phyloP scores from a whole-genome alignment of 768 basidiomycete genomes.

The Leucocoprinus leucothites region DNA sequence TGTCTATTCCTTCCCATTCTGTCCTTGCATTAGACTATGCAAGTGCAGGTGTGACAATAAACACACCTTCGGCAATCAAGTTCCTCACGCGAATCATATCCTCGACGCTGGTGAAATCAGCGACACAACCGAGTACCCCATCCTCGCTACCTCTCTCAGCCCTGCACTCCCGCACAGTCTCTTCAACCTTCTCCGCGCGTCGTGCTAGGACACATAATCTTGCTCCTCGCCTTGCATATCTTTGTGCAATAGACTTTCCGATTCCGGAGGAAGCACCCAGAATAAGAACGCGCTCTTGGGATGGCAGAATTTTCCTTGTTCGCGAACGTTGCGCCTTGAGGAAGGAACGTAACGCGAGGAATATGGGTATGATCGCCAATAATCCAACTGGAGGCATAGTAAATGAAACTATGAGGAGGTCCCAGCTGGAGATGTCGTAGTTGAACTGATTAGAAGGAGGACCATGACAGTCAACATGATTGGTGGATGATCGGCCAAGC shows the following conservation, averaged over 20 bases:
- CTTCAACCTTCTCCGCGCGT: constrained; percentile 47
- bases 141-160: constrained; percentile 15
- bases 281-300: constrained; percentile 70
- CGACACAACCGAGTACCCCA: constrained; percentile 48
- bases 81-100: constrained; percentile 65
- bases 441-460: background rate
- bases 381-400: background rate
- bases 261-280: constrained; percentile 86
- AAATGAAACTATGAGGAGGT: background rate
- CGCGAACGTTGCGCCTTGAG: constrained; percentile 24
- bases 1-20: constrained; percentile 87
- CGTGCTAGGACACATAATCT: constrained; percentile 73
- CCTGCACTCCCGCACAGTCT: constrained; percentile 61
- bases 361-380: constrained; percentile 24
- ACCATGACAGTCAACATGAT: background rate
- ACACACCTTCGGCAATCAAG: constrained; percentile 48
- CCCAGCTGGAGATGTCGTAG: too few relatives aligned
- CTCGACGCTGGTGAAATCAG: constrained; percentile 61
- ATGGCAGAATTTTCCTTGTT: constrained; percentile 32
- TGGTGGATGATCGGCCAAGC: background rate
- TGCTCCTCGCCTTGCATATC: constrained; percentile 76
- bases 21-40: background rate
- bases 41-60: background rate
- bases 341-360: constrained; percentile 20
- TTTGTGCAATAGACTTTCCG: constrained; percentile 64